Base-by-base conservation (phyloP, 805 yeast species). In the Monosporozyma siamensis region DNA sequence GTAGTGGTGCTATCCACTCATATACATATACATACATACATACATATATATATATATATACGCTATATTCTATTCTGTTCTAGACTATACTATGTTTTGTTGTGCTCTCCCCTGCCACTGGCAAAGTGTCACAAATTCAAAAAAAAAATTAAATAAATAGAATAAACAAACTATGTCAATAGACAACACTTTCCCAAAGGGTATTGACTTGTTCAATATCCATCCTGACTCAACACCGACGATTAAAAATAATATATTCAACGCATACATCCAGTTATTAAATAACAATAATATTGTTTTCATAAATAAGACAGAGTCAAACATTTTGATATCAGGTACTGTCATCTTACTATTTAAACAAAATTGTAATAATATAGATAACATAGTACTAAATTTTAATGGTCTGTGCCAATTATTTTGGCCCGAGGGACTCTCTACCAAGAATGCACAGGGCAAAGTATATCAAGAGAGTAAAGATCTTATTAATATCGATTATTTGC, bases 381-480 rank as follows among this genome's bases (percentile, higher is more conserved):
- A 74, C 15, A 74, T 88, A 10, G 56, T 63, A 4, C 66, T 88
- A 41, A 66, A 69, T 2, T 75, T 88, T 50, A 69, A 69, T 36
- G 96, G 95, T 1, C 53, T 58, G 1, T 73, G 82, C 29, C 70
- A 81, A 48, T 86, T 95, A 0, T 95, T 88, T 46, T 88, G 96
- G 96, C 96, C 96, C 2, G 96, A 90, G 56, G 97, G 97, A 1
- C 87, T 89, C 4, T 7, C n/a, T n/a, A n/a, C n/a, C n/a, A n/a
- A n/a, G n/a, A n/a, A n/a, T n/a, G n/a, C n/a, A n/a, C n/a, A n/a
- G n/a, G n/a, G n/a, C n/a, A n/a, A n/a, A n/a, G n/a, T 37, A 4
- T 78, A 73, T 45, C 56, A 60, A 32, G 97, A 90, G 51, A 58
- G 70, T 14, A 72, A 37, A 11, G 31, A 37, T 18, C 26, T 29